Evolutionary conservation across 257 asterid species (phyloP), one percentile per base, ranked within the genome.

Genomic region (Parsonsia alboflavescens): DNA sequence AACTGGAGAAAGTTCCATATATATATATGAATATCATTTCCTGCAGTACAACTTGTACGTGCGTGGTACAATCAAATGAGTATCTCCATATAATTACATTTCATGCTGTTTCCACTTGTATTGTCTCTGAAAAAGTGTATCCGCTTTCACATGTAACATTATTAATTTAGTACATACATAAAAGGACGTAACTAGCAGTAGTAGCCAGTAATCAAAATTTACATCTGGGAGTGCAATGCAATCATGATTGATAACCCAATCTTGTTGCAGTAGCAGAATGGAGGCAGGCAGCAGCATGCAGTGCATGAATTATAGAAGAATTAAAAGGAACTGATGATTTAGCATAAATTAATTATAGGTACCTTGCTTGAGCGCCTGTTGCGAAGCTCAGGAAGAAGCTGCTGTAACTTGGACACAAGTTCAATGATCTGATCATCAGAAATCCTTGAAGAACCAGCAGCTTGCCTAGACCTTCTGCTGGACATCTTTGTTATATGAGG

Each of bases 401-500:
- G 86, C 39, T 80, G 88, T 70, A 85, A 76, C 79, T 85, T 82
- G 74, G 88, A 82, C 10, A 85, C 82, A 28, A 85, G 88, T 28
- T 85, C 86, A 50, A 80, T 78, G 28, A 85, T 82, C 68, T 85
- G 85, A 65, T 85, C 86, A 50, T 85, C 88, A 2, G 85, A 57
- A 62, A 85, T 85, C 75, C 88, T 73, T 0, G 88, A 68, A 11
- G 86, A 71, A 4, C 81, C 83, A 3, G 78, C 65, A 4, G 84
- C 54, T 30, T 80, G 83, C 72, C 88, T 80, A 1, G 86, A 77
- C 76, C 88, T 82, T 75, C 86, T 77, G 82, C 78, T 75, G 13
- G 88, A 85, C 88, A 85, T 84, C 7, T 4, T 67, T 67, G 33
- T 49, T 9, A n/a, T 7, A 56, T 7, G 6, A n/a, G n/a, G n/a